These are phyloP conservation scores for Gossypium davidsonii DNA, from an alignment of 441 rosid genomes.

Conservation along the genomic window DNA sequence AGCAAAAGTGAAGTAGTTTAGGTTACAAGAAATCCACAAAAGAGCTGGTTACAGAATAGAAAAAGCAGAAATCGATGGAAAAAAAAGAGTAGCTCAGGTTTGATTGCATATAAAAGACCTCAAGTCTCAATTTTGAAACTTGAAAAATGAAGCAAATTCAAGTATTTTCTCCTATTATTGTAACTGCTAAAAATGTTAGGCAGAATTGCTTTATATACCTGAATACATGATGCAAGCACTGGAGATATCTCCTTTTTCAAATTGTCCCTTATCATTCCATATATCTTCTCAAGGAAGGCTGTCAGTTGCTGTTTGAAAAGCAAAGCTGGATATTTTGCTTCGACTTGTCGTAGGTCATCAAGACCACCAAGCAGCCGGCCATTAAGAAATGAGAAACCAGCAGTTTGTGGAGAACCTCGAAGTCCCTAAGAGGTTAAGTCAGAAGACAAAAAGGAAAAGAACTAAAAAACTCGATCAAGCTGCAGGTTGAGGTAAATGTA, in stretches of 20 bases:
- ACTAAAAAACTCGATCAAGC: neutral
- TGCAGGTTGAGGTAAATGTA: neutral
- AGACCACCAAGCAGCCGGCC: slow-evolving; percentile 70
- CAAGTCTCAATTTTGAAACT: neutral
- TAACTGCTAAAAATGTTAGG: neutral
- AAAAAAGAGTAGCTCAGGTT: neutral
- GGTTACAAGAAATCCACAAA: neutral
- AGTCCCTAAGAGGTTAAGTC: slow-evolving; percentile 52
- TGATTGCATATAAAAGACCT: neutral
- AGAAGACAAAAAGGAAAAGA: neutral
- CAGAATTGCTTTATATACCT: slow-evolving; percentile 41
- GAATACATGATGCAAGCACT: slow-evolving; percentile 92
- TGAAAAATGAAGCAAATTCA: neutral
- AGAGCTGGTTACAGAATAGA: neutral
- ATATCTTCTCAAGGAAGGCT: slow-evolving; percentile 97
- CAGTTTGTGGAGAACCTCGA: slow-evolving; percentile 87
- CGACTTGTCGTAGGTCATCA: slow-evolving; percentile 93
- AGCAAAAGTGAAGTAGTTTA: neutral
- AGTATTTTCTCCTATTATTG: neutral
- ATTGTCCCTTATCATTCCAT: slow-evolving; percentile 98
- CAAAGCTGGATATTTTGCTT: slow-evolving; percentile 98
- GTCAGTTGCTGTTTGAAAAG: slow-evolving; percentile 99
- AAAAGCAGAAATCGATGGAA: neutral
- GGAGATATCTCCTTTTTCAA: slow-evolving; percentile 98
- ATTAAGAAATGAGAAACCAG: slow-evolving; percentile 82